phyloP scores from a whole-genome alignment of 78 protist species.

The Dictyostelium firmibasis region DNA sequence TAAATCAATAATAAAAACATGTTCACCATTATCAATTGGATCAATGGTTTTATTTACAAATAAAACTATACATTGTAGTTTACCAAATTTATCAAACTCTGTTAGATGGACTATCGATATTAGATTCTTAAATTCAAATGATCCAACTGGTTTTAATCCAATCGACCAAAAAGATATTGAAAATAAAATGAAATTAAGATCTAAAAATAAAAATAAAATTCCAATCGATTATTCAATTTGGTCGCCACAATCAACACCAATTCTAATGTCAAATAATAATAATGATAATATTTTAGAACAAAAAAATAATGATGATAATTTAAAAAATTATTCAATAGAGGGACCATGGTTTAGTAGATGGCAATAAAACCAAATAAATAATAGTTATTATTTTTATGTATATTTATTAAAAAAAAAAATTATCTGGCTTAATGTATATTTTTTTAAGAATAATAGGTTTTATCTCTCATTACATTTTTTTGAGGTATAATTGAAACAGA shows the following conservation, averaged over 20 bases:
- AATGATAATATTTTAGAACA: background rate
- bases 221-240: slow-evolving; percentile 49
- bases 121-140: slow-evolving; percentile 46
- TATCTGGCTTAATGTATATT: too few species aligned
- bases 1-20: background rate
- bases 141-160: slow-evolving; percentile 62
- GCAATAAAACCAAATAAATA: too few species aligned
- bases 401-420: too few species aligned
- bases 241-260: background rate
- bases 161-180: slow-evolving; percentile 15
- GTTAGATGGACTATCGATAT: slow-evolving; percentile 66
- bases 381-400: too few species aligned
- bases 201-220: background rate
- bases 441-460: too few species aligned
- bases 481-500: background rate
- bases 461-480: background rate
- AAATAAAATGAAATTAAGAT: slow-evolving; percentile 48
- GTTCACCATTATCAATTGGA: slow-evolving; percentile 4
- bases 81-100: slow-evolving; percentile 3
- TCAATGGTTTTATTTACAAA: slow-evolving; percentile 31
- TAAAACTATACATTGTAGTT: slow-evolving; percentile 19
- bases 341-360: slow-evolving; percentile 76
- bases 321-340: slow-evolving; percentile 28
- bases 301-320: background rate
- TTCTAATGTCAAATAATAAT: slow-evolving; percentile 28